Evolutionary conservation across 139 green algal genomes (phyloP), one percentile per base, ranked within the genome.

Genomic region (Penium margaritaceum): DNA sequence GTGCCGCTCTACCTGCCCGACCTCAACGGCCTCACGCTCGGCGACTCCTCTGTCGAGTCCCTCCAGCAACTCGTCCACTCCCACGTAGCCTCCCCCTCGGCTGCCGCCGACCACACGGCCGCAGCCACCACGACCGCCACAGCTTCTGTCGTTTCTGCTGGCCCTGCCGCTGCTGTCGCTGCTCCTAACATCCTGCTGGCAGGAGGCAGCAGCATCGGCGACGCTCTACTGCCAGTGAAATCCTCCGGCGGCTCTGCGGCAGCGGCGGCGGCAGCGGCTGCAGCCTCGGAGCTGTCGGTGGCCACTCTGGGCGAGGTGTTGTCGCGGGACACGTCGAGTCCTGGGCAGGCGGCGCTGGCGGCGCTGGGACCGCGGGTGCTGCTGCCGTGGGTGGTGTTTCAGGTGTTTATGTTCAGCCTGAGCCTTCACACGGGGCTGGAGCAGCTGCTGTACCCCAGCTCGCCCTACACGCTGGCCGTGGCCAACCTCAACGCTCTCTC

Each of bases 401-500:
- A 77, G 33, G 70, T 77, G 19, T 57, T 72, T 24, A 77, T 77
- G 70, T 77, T 77, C 57, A 55, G 29, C 32, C 55, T 77, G 17
- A 72, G 57, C 2, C 57, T 77, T 12, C 35, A 57, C 17, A 77
- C 70, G 6, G 70, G 70, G 3, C 37, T 77, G 12, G 47, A 77
- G 24, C 70, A 57, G 1, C 57, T 37, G 14, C 24, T 77, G 2
- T 57, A 34, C 6, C 70, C 70, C 14, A 19, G 58, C 5, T 63
- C 70, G 32, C 70, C 72, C 5, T 79, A 75, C 43, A 24, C 72
- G 5, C 63, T 79, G 5, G 30, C 75, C 24, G 43, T 75, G 6
- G 63, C 62, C 36, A 79, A 79, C 30, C 27, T 70, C 12, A 79
- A 79, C 27, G 63, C 63, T 5, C 62, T 79, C 15, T 27, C 69